phyloP scores from a whole-genome alignment of 2,329 filamentous ascomycete species.

The Ascomycota sp. region DNA sequence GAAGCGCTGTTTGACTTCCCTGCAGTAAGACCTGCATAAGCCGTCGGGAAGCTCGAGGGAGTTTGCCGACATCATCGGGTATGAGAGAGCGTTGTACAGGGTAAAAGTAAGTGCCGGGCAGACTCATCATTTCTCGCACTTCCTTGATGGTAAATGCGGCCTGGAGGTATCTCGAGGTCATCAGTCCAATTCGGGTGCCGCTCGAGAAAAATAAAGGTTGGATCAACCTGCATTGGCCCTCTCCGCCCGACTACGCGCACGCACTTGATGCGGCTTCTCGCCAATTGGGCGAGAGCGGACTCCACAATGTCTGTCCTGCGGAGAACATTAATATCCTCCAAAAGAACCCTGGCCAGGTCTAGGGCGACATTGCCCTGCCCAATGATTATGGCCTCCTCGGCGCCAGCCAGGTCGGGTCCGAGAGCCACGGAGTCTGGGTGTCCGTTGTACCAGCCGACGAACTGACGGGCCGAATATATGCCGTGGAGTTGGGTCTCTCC shows the following conservation, averaged over 20 bases:
- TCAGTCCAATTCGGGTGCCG: background rate
- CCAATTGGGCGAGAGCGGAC: slow-evolving; percentile 54
- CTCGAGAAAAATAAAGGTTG: background rate
- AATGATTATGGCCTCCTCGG: slow-evolving; percentile 70
- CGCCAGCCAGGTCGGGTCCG: slow-evolving; percentile 49
- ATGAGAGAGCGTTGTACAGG: slow-evolving; percentile 46
- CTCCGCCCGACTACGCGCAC: slow-evolving; percentile 79
- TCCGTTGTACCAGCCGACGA: slow-evolving; percentile 98
- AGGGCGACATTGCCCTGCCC: slow-evolving; percentile 94
- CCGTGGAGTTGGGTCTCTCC: slow-evolving; percentile 56
- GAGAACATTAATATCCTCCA: slow-evolving; percentile 54
- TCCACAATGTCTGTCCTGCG: slow-evolving; percentile 77
- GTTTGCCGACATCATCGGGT: slow-evolving; percentile 42
- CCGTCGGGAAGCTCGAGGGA: slow-evolving; percentile 57
- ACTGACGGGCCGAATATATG: slow-evolving; percentile 73
- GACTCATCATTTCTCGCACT: slow-evolving; percentile 64
- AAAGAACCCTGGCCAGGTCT: slow-evolving; percentile 74
- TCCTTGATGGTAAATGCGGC: slow-evolving; percentile 94
- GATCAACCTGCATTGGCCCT: slow-evolving; percentile 61
- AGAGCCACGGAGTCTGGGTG: slow-evolving; percentile 61
- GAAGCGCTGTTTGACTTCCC: slow-evolving; percentile 35
- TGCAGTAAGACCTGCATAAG: slow-evolving; percentile 67
- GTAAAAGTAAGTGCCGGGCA: slow-evolving; percentile 51
- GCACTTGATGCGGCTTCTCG: slow-evolving; percentile 51
- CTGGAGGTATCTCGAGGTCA: slow-evolving; percentile 21